Conservation (phyloP, 1,284 basidiomycete genomes). For the Sutorius eximius region DNA sequence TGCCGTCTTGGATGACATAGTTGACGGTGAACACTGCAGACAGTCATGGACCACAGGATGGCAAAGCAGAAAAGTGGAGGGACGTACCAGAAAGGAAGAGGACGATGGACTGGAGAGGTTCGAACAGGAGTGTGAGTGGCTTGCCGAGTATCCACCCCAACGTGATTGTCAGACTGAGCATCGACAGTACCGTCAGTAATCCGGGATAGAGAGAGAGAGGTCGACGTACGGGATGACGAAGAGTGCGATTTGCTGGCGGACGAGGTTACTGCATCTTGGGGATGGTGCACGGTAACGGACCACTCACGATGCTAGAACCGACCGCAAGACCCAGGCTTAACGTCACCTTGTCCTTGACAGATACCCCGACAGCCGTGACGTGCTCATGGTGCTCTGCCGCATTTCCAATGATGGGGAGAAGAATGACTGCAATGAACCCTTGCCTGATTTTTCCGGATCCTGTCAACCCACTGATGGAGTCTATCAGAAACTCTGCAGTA, state of each 20-base stretch:
- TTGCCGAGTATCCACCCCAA: conserved; percentile 71
- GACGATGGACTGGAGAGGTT: conserved; percentile 76
- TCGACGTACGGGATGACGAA: conserved; percentile 78
- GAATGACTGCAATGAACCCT: conserved; percentile 82
- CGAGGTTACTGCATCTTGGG: conserved; percentile 4
- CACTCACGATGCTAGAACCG: conserved; percentile 79
- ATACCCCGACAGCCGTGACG: conserved; percentile 81
- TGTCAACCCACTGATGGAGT: conserved; percentile 72
- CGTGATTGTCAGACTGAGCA: conserved; percentile 61
- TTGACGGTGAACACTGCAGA: conserved; percentile 69
- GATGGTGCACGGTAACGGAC: neutral
- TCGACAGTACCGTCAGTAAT: conserved; percentile 44
- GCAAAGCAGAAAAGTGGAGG: too few species aligned
- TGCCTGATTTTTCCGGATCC: conserved; percentile 53
- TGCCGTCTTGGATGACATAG: conserved; percentile 78
- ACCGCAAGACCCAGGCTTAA: conserved; percentile 84
- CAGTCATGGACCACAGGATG: neutral
- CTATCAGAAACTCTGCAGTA: conserved; percentile 82
- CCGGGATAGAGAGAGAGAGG: conserved; percentile 33
- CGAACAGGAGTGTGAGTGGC: conserved; percentile 75
- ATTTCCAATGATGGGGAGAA: conserved; percentile 85
- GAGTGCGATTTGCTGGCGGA: conserved; percentile 79
- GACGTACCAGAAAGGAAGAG: conserved; percentile 47
- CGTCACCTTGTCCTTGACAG: conserved; percentile 74
- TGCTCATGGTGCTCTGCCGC: conserved; percentile 54